These are phyloP conservation scores for Torulaspora delbrueckii DNA, from an alignment of 805 yeast genomes.

Conservation along the genomic window DNA sequence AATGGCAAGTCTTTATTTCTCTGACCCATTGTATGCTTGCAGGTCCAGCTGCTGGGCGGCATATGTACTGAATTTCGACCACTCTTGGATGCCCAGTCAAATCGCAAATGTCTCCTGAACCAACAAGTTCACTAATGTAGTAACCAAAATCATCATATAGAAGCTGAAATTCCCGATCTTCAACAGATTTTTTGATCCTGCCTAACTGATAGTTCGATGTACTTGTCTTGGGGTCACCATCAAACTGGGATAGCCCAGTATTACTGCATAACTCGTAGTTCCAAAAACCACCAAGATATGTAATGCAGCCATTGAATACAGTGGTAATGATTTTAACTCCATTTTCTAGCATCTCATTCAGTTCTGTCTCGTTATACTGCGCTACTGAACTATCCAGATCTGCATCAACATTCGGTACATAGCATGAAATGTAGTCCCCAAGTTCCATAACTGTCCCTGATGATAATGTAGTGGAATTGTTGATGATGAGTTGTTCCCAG, in stretches of 20 bases:
- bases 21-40: slow-evolving; percentile 37
- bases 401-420: slow-evolving; percentile 16
- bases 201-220: slow-evolving; percentile 29
- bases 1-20: slow-evolving; percentile 56
- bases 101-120: slow-evolving; percentile 56
- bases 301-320: slow-evolving; percentile 24
- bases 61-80: slow-evolving; percentile 52
- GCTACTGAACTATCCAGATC: slow-evolving; percentile 2
- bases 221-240: slow-evolving; percentile 20
- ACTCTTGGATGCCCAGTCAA: slow-evolving; percentile 49
- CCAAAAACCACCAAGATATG: slow-evolving; percentile 45
- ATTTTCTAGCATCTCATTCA: slow-evolving; percentile 8
- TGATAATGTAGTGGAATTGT: slow-evolving; percentile 10
- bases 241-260: slow-evolving; percentile 47
- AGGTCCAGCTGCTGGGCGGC: slow-evolving; percentile 38
- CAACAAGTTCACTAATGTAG: slow-evolving; percentile 35
- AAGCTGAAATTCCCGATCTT: slow-evolving; percentile 29
- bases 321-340: slow-evolving; percentile 20
- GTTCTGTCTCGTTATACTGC: slow-evolving; percentile 11
- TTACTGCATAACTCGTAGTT: slow-evolving; percentile 49
- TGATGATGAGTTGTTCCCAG: slow-evolving; percentile 16
- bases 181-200: slow-evolving; percentile 15
- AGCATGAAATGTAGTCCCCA: slow-evolving; percentile 23
- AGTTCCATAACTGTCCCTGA: slow-evolving; percentile 18
- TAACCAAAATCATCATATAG: slow-evolving; percentile 35